These are phyloP conservation scores for Fusarium phyllophilum DNA, from an alignment of 2,329 filamentous ascomycete genomes.

Conservation along the genomic window DNA sequence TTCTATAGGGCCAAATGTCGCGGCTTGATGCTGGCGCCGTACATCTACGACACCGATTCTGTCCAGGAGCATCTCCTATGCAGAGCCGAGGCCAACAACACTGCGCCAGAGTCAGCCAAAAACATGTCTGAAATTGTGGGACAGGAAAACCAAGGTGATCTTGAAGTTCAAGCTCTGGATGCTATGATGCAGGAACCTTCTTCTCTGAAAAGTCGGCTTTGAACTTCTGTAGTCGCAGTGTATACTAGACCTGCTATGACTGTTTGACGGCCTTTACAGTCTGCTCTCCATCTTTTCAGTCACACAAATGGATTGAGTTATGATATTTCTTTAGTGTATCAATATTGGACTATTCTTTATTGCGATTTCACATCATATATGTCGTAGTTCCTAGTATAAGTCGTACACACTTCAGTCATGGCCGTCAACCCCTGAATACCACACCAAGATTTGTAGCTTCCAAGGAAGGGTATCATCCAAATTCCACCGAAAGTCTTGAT, in stretches of 20 bases:
- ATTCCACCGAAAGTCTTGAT: neutral
- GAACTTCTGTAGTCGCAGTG: neutral
- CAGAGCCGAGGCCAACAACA: neutral
- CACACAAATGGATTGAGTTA: accelerated
- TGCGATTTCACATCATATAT: neutral
- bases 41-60: conserved; percentile 10
- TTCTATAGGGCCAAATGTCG: neutral
- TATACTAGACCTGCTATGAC: neutral
- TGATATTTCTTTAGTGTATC: accelerated
- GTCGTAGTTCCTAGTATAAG: neutral
- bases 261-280: neutral
- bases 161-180: neutral
- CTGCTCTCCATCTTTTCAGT: too few relatives aligned
- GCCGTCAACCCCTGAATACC: neutral
- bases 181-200: neutral
- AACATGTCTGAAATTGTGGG: neutral
- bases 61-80: conserved; percentile 2
- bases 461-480: accelerated
- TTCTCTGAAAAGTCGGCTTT: neutral
- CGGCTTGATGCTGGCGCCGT: neutral
- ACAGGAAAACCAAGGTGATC: neutral
- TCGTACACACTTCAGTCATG: neutral
- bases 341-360: neutral
- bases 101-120: neutral
- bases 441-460: neutral